phyloP scores from a whole-genome alignment of 352 stramenopile species.

The Halophytophthora batemanensis region DNA sequence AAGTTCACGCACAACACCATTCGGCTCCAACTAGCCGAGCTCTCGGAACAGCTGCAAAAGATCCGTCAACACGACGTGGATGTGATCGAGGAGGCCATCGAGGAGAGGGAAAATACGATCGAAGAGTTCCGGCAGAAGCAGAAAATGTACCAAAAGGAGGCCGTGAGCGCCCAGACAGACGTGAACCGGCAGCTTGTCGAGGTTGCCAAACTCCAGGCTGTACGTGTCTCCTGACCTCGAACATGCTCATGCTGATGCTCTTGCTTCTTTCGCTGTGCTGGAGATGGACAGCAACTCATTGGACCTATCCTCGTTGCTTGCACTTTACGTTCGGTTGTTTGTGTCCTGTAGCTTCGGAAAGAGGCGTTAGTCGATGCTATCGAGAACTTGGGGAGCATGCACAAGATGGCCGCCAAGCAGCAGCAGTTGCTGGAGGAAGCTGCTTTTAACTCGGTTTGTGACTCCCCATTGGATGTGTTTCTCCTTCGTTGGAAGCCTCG shows the following conservation, averaged over 20 bases:
- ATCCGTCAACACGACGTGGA: slow-evolving; percentile 58
- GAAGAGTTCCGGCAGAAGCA: slow-evolving; percentile 60
- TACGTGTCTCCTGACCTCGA: slow-evolving; percentile 19
- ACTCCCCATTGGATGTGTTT: not conserved
- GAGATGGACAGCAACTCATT: not conserved
- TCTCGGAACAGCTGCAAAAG: slow-evolving; percentile 56
- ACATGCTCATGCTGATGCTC: not conserved
- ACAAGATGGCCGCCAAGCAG: slow-evolving; percentile 62
- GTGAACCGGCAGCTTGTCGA: slow-evolving; percentile 67
- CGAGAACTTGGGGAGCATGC: slow-evolving; percentile 61
- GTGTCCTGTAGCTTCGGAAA: slow-evolving; percentile 54
- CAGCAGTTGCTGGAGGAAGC: slow-evolving; percentile 72
- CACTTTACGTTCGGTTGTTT: not conserved
- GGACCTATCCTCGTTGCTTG: not conserved
- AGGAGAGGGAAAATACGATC: slow-evolving; percentile 51
- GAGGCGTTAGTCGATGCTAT: slow-evolving; percentile 66
- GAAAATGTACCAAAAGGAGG: slow-evolving; percentile 53
- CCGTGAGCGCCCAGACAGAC: slow-evolving; percentile 50
- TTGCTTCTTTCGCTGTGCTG: not conserved
- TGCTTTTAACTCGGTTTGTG: slow-evolving; percentile 68
- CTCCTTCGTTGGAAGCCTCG: not conserved
- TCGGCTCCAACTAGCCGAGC: slow-evolving; percentile 43
- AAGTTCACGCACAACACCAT: slow-evolving; percentile 65
- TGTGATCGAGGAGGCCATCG: slow-evolving; percentile 47
- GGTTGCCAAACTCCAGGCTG: slow-evolving; percentile 58